These are phyloP conservation scores for Maudiozyma humilis DNA, from an alignment of 1,139 yeast species.

Conservation along the genomic window DNA sequence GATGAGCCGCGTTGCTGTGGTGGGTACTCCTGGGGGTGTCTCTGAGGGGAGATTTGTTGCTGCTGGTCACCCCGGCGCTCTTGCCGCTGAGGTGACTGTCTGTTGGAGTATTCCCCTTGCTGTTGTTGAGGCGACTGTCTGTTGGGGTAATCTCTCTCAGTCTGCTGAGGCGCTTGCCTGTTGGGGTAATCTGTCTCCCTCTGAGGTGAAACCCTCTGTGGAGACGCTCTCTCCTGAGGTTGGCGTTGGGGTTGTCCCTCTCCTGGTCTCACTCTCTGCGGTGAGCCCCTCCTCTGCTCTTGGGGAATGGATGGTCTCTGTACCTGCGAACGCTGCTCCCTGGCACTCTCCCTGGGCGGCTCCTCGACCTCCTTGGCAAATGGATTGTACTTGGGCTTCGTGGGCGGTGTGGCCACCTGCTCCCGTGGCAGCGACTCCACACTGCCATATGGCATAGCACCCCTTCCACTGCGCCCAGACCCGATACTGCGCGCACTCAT, in stretches of 20 bases:
- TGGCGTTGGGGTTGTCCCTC: background rate
- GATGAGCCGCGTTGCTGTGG: background rate
- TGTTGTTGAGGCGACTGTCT: too few relatives aligned
- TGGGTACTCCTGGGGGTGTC: background rate
- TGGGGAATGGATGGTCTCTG: background rate
- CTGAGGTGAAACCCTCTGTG: too few relatives aligned
- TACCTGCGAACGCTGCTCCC: too few relatives aligned
- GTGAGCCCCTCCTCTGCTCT: background rate
- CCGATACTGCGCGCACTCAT: slow-evolving; percentile 3
- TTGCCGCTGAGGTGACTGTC: background rate
- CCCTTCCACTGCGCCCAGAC: too few relatives aligned
- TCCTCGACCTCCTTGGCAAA: slow-evolving; percentile 1
- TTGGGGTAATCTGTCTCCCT: too few relatives aligned
- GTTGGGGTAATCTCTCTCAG: too few relatives aligned
- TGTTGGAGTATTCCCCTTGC: background rate
- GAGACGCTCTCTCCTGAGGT: too few relatives aligned
- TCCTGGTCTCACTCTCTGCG: background rate
- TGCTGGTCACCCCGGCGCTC: background rate
- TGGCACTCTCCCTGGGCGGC: too few relatives aligned
- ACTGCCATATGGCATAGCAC: background rate
- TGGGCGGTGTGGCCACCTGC: background rate
- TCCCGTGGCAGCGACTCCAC: background rate
- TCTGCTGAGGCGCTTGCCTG: too few relatives aligned
- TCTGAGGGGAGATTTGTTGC: background rate
- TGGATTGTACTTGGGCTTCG: slow-evolving; percentile 4